Evolutionary conservation across 1,139 yeast species (phyloP), one percentile per base, ranked within the genome.

Genomic region (Zhuliangozyma blackwelliae): DNA sequence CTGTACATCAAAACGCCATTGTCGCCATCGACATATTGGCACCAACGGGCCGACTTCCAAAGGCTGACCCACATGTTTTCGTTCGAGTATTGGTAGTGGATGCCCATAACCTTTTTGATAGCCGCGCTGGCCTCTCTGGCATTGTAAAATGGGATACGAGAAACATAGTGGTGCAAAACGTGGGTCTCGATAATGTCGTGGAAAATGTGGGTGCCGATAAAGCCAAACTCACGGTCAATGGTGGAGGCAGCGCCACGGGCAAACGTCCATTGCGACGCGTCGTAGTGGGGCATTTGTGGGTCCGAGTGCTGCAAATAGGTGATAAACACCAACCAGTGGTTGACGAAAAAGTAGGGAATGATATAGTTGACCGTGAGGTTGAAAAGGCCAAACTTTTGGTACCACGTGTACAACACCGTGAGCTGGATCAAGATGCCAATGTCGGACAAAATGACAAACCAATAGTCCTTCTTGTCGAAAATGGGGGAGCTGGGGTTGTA

Each of bases 211-310:
- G 66, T 62, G 41, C 82, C 83, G 40, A 75, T 59, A 48, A 75
- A 74, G n/a, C 82, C 82, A 52, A 74, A 76, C 47, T 77, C 68
- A 56, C 83, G 65, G 52, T 77, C 83, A 43, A 77, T 75, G 35
- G 83, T 77, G 32, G 82, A 78, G 42, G 82, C 82, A 31, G 83
- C 83, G 52, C 83, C 83, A 59, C 81, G 68, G 29, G 82, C 82
- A 50, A 77, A 77, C 38, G 68, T 77, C 83, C 83, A 77, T 56
- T 76, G 78, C 31, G 57, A 50, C 40, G 73, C 70, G 41, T 70
- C 72, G 53, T 77, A 77, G 55, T 77, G 83, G 30, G 83, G 82
- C 69, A 77, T 66, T 29, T 64, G 49, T 23, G 77, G 68, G 49
- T 77, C 81, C 10, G 82, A 71, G 54, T 77, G 83, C 61, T 77